Percentiles rank a stretch among this genome's conserved stretches.
Evolutionary conservation across 495 filamentous ascomycete genomes (phyloP).

Genomic region (Penicillium mononematosum): DNA sequence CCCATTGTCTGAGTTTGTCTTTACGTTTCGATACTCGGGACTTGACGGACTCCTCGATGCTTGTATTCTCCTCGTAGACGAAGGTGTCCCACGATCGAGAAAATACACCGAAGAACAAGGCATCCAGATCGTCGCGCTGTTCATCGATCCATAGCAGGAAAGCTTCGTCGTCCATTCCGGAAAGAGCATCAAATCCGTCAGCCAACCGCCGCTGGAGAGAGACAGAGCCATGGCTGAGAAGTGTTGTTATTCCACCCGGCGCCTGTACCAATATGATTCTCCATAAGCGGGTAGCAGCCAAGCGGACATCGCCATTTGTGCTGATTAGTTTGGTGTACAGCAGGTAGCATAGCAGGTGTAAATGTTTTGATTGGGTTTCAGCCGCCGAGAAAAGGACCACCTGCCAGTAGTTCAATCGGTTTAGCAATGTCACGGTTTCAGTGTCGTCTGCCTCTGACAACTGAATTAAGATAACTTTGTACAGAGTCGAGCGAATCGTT

Average conservation of each 20-base stretch:
- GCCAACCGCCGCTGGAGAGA: conserved; percentile 70
- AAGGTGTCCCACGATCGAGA: conserved; percentile 83
- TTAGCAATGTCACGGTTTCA: conserved; percentile 65
- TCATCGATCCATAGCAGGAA: conserved; percentile 88
- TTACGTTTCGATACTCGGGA: conserved; percentile 67
- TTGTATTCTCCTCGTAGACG: conserved; percentile 72
- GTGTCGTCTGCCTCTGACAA: conserved; percentile 77
- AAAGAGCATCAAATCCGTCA: conserved; percentile 76
- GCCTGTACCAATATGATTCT: conserved; percentile 92
- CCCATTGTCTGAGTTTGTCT: conserved; percentile 80
- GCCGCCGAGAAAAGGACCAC: conserved; percentile 78
- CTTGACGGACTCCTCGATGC: conserved; percentile 68
- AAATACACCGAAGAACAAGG: conserved; percentile 73
- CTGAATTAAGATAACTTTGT: conserved; percentile 72
- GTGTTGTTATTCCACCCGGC: conserved; percentile 70
- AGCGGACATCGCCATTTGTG: conserved; percentile 59
- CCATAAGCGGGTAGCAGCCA: conserved; percentile 79
- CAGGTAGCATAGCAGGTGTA: conserved; percentile 83
- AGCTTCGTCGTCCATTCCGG: conserved; percentile 79
- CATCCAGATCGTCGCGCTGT: conserved; percentile 75
- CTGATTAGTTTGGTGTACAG: conserved; percentile 82
- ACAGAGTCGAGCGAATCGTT: conserved; percentile 70
- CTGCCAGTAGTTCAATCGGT: conserved; percentile 93
- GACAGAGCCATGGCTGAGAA: conserved; percentile 67
- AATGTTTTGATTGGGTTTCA: conserved; percentile 69